These are phyloP conservation scores for Penicillium palitans DNA, from an alignment of 2,329 filamentous ascomycete species.

Conservation along the genomic window DNA sequence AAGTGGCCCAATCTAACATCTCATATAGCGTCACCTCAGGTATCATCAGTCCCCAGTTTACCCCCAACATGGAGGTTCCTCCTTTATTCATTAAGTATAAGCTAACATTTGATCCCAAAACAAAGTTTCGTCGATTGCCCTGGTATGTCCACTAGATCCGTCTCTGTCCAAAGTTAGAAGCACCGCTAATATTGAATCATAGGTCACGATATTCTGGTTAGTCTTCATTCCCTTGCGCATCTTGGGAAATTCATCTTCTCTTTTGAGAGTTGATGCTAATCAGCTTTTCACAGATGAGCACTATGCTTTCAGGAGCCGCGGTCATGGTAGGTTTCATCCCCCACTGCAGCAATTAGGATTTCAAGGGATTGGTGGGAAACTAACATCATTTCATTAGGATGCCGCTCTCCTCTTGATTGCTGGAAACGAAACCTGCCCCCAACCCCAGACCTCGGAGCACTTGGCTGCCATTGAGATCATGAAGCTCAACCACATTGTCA, in stretches of 20 bases:
- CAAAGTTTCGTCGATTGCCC: constrained; percentile 93
- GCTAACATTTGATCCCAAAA: constrained; percentile 18
- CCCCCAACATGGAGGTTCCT: not conserved
- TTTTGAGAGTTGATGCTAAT: constrained; percentile 5
- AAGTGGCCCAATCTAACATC: not conserved
- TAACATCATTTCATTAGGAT: constrained; percentile 51
- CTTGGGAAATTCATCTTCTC: not conserved
- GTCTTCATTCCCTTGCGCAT: not conserved
- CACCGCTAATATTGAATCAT: not conserved
- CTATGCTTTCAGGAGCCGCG: constrained; percentile 98
- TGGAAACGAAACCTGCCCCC: constrained; percentile 96
- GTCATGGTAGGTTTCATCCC: constrained; percentile 65
- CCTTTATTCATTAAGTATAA: not conserved
- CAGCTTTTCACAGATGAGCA: constrained; percentile 69
- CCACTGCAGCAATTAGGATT: not conserved
- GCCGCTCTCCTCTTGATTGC: constrained; percentile 93
- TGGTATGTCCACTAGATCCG: constrained; percentile 36
- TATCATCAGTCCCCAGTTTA: not conserved
- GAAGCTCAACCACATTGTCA: constrained; percentile 99
- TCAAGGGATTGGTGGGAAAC: not conserved
- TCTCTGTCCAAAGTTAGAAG: not conserved
- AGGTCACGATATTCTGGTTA: constrained; percentile 89
- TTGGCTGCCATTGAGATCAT: constrained; percentile 99
- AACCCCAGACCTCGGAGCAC: constrained; percentile 98
- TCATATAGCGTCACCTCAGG: constrained; percentile 10